phyloP scores from a whole-genome alignment of 2,329 filamentous ascomycete species.

The Calonectria montana region DNA sequence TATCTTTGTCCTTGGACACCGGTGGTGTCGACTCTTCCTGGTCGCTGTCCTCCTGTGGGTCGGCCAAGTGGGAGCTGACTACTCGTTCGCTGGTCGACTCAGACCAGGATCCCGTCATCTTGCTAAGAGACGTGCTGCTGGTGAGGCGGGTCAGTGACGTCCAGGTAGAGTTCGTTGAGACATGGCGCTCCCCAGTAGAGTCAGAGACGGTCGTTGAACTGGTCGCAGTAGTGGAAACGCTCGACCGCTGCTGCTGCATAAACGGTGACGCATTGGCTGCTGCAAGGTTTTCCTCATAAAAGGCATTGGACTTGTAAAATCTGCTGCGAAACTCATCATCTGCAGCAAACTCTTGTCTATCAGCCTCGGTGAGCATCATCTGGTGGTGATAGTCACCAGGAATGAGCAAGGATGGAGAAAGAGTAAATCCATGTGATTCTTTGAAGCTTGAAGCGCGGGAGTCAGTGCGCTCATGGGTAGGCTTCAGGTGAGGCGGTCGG shows the following conservation, averaged over 20 bases:
- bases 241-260: slow-evolving; percentile 58
- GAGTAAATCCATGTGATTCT: slow-evolving; percentile 68
- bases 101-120: slow-evolving; percentile 45
- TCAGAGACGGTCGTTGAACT: slow-evolving; percentile 61
- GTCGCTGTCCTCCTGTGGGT: slow-evolving; percentile 36
- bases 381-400: slow-evolving; percentile 69
- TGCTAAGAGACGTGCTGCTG: slow-evolving; percentile 60
- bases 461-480: slow-evolving; percentile 49
- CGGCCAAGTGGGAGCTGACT: slow-evolving; percentile 40
- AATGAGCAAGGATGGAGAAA: slow-evolving; percentile 73
- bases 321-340: slow-evolving; percentile 46
- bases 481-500: slow-evolving; percentile 43
- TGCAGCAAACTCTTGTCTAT: slow-evolving; percentile 44
- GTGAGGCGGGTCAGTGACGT: slow-evolving; percentile 67
- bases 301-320: slow-evolving; percentile 28
- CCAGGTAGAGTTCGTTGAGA: slow-evolving; percentile 64
- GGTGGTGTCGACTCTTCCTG: slow-evolving; percentile 40
- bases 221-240: slow-evolving; percentile 67
- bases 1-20: slow-evolving; percentile 46
- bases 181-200: slow-evolving; percentile 63
- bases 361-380: slow-evolving; percentile 53
- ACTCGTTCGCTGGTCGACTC: slow-evolving; percentile 47
- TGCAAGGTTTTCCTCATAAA: slow-evolving; percentile 36
- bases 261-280: slow-evolving; percentile 30
- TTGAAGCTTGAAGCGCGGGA: slow-evolving; percentile 67